phyloP scores from a whole-genome alignment of 169 alveolate species.

The Miamiensis avidus region DNA sequence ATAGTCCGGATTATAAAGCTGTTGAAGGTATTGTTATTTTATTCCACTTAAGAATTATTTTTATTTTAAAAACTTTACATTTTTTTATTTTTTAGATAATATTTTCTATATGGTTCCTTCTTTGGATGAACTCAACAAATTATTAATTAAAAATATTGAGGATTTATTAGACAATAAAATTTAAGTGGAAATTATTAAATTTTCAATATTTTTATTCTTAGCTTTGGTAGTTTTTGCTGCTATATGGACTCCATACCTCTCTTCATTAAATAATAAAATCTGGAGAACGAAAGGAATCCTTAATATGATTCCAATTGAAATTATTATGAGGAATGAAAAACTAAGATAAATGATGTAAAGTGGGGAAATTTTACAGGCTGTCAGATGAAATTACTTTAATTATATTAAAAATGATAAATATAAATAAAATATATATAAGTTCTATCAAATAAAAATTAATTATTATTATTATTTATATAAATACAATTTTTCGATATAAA shows the following conservation, averaged over 20 bases:
- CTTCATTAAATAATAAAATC: constrained; percentile 19
- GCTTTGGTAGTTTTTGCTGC: background rate
- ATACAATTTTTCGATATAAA: no score
- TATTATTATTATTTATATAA: no score
- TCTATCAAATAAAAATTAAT: no score
- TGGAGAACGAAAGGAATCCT: constrained; percentile 37
- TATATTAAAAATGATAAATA: no score
- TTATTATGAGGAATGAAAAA: constrained; percentile 16
- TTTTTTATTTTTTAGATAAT: background rate
- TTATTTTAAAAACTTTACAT: background rate
- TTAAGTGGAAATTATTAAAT: constrained; percentile 4
- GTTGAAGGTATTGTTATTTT: background rate
- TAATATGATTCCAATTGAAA: constrained; percentile 24
- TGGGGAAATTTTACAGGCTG: constrained; percentile 21
- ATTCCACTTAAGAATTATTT: background rate
- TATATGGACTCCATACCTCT: constrained; percentile 19
- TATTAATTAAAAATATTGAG: background rate
- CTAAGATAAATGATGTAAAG: background rate
- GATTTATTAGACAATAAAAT: background rate
- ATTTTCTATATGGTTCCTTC: background rate
- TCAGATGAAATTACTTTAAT: background rate
- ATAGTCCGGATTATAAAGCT: background rate
- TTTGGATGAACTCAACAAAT: background rate
- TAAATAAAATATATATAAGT: no score
- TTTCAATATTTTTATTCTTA: constrained; percentile 2